phyloP scores from a whole-genome alignment of 345 rosid genomes.

The Lepidium aucheri region DNA sequence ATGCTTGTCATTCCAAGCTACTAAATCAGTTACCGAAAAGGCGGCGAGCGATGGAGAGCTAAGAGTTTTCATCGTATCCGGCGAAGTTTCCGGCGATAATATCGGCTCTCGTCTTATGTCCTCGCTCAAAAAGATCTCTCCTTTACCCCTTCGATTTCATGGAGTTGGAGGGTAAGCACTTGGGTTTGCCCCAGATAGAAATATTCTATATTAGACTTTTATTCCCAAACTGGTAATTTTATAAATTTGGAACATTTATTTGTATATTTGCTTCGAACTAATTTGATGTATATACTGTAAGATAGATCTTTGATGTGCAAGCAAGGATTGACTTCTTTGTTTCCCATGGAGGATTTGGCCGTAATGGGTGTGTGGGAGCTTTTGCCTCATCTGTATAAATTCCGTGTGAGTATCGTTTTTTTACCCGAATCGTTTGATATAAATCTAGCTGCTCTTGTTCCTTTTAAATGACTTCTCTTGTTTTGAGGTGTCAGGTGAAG shows the following conservation, averaged over 20 bases:
- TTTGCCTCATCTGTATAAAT: conserved; percentile 63
- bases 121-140: conserved; percentile 60
- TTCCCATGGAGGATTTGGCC: conserved; percentile 83
- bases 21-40: conserved; percentile 30
- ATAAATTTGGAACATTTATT: not conserved
- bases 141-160: conserved; percentile 59
- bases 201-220: too few species aligned
- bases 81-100: conserved; percentile 89
- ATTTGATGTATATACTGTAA: conserved; percentile 4
- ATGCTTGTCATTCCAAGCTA: conserved; percentile 33
- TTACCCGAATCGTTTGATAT: not conserved
- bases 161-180: conserved; percentile 87
- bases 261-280: not conserved
- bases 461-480: not conserved
- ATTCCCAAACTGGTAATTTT: not conserved
- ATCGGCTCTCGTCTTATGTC: conserved; percentile 84
- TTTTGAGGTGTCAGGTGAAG: conserved; percentile 40
- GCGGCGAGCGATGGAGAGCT: conserved; percentile 68
- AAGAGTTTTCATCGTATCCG: conserved; percentile 70
- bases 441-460: not conserved
- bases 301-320: conserved; percentile 60
- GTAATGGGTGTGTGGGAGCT: conserved; percentile 96
- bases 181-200: not conserved
- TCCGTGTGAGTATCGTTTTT: conserved; percentile 54
- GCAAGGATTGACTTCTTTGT: conserved; percentile 61